Evolutionary conservation across 106 monocot species (phyloP), one percentile per base, ranked within the genome.

Genomic region (Allium fistulosum): DNA sequence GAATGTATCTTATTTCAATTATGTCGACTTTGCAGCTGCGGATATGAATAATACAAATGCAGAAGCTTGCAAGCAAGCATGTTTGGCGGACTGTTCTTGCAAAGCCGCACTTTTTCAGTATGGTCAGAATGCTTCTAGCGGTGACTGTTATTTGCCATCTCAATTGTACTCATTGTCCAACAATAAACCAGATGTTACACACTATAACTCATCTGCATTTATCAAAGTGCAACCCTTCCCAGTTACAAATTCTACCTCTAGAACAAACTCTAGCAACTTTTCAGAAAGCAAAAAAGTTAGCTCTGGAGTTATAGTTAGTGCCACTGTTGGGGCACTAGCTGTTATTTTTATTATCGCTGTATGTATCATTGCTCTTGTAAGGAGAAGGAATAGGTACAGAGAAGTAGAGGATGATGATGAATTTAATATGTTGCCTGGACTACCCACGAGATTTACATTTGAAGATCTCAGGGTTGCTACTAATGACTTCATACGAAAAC

Each of bases 1-100:
- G 11, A 75, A 80, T 51, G 57, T 75, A 15, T 70, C 80, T 11
- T 83, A 83, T 49, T 87, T 80, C 71, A 77, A 65, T 59, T 79
- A 63, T 45, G 22, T 55, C 12, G 50, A 71, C 9, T 26, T 0
- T 6, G 11, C 9, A 14, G 4, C 52, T 27, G 48, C 7, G 12
- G 10, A 1, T 12, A 26, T 61, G 6, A 14, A 17, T 5, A 14
- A 53, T 49, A 57, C 37, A 17, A 68, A 59, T 8, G 66, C 58
- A 11, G 56, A 49, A 63, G 58, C 57, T 7, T 76, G 76, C 58
- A 70, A 58, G 57, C 55, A 64, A n/a, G 63, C 76, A 13, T 76
- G 76, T 16, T 46, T 77, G 65, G 59, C 17, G 11, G 66, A 71
- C 17, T 77, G 77, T 47, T 57, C 63, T 8, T 77, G 77, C 58